These are phyloP conservation scores for Candida ovalis DNA, from an alignment of 805 yeast species.

Conservation along the genomic window DNA sequence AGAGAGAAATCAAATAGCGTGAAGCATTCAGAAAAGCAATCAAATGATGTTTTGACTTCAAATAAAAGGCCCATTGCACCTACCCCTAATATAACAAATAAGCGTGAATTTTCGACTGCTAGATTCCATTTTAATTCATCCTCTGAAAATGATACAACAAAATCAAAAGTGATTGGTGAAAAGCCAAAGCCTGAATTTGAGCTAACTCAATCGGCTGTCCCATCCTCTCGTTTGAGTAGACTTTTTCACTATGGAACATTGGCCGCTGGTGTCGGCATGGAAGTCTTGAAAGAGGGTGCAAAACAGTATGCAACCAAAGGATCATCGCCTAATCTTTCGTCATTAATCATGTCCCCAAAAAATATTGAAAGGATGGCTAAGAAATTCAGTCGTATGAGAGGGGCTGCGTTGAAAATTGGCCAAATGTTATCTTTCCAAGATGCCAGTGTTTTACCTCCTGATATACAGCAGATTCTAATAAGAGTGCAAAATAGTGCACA, in stretches of 20 bases:
- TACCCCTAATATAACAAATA: constrained; percentile 14
- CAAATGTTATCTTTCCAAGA: constrained; percentile 96
- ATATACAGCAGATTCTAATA: constrained; percentile 73
- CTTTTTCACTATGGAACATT: constrained; percentile 88
- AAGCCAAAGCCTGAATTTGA: constrained; percentile 39
- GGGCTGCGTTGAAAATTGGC: constrained; percentile 98
- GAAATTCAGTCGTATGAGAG: constrained; percentile 90
- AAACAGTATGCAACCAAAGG: constrained; percentile 54
- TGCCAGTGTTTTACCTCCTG: constrained; percentile 75
- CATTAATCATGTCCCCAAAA: constrained; percentile 67
- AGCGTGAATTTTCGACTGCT: constrained; percentile 19
- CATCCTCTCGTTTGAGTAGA: constrained; percentile 81
- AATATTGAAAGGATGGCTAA: constrained; percentile 86
- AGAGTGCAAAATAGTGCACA: constrained; percentile 93
- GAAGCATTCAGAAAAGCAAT: constrained; percentile 12
- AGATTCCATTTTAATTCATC: neutral
- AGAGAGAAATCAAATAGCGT: constrained; percentile 26
- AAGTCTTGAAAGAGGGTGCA: constrained; percentile 75
- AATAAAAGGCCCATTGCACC: constrained; percentile 20
- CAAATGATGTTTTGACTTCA: constrained; percentile 13
- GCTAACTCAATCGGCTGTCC: constrained; percentile 68
- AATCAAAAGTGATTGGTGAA: constrained; percentile 25
- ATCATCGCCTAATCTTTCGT: constrained; percentile 45
- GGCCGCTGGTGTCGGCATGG: constrained; percentile 87
- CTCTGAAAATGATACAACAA: constrained; percentile 3